Evolutionary conservation across 106 monocot genomes (phyloP), one percentile per base, ranked within the genome.

Genomic region (Platanthera zijinensis): DNA sequence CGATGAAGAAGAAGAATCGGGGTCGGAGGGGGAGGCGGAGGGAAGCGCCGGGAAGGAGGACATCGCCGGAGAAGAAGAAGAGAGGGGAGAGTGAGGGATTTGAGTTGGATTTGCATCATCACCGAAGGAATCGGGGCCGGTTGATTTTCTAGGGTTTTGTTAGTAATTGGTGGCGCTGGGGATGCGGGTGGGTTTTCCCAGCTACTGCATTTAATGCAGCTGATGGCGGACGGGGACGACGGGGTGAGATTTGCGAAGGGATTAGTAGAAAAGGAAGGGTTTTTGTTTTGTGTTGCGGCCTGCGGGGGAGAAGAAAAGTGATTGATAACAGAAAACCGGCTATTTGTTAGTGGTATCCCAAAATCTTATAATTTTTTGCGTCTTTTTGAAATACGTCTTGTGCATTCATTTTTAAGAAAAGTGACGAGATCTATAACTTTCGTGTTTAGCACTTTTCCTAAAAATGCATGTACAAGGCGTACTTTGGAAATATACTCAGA

Each of bases 141-240:
- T 2, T n/a, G 30, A 9, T 74, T 73, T 74, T 75, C 32, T 28
- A 32, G 11, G 57, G 50, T 71, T 73, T 76, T 10, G 10, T 50
- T 72, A 8, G 72, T 72, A 51, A 19, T 51, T 46, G 70, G 6
- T 71, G 70, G 70, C 48, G 70, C 47, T n/a, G 45, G 75, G 12
- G 74, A 74, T 63, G 80, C 79, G 66, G 82, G 76, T 86, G 83
- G 77, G 66, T 50, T 57, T 75, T 51, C 78, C 72, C 78, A 76
- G 83, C 74, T 77, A 57, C 77, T 70, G 83, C 87, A 84, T 84
- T 84, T 81, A 86, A 75, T 81, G 50, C 78, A 28, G 11, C 80
- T 5, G 52, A 64, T 46, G 71, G 54, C 17, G 22, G 69, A 10
- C 67, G 70, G 70, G 15, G 70, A 28, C 48, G 70, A 48, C 11